Evolutionary conservation across 2,329 filamentous ascomycete genomes (phyloP), one percentile per base, ranked within the genome.

Genomic region (Ophiostoma australiae): DNA sequence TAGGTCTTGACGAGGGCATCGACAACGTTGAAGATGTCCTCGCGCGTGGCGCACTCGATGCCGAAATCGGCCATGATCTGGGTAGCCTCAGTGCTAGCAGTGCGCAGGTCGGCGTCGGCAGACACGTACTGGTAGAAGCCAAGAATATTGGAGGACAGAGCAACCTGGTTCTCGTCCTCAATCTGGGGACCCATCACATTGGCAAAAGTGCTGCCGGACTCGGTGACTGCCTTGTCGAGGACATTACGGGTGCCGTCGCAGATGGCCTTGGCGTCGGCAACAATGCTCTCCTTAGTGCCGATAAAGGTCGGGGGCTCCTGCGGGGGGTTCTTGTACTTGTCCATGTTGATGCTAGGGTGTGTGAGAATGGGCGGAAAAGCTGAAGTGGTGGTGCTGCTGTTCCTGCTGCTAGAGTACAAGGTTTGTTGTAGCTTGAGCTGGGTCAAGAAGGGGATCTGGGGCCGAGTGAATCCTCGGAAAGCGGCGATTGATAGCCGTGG

Each of bases 81-180:
- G 78, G 93, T 89, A 0, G 91, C 90, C 77, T 93, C 88, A 73
- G 88, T 91, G 2, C 90, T 92, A 17, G 91, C 91, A 80, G 93
- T 88, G 48, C 92, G 87, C 67, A 95, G 83, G 70, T 84, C 85
- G 73, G 86, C 84, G 76, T 92, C 84, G 0, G 85, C 86, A 23
- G 90, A 93, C 3, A 94, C 90, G 74, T 91, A 89, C 77, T 93
- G 90, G 79, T 94, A 94, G 81, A 95, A 94, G 74, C 89, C 88
- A 70, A 94, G 81, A 74, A 93, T 93, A 72, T 89, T 84, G 67
- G 84, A 81, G 73, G 85, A 83, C 35, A 91, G 82, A 0, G 83
- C 82, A 74, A 85, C 83, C 61, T 83, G 77, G 79, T 94, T 91
- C 81, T 93, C 90, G 76, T 91, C 91, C 68, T 88, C 83, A 37